Conservation (phyloP, 1,139 yeast species). For the Wickerhamomyces sp. region DNA sequence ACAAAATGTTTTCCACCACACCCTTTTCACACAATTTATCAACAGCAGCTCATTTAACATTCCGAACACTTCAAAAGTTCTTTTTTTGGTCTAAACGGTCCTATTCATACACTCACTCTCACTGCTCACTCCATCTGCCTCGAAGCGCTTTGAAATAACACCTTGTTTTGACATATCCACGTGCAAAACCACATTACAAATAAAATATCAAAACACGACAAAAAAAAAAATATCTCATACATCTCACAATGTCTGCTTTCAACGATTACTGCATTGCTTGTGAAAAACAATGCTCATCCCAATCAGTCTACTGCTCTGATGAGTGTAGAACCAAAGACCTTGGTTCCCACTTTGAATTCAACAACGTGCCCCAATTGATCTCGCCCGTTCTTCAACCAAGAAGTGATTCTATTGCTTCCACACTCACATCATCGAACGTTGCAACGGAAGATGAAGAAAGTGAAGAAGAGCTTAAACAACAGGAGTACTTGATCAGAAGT, state of each 20-base stretch:
- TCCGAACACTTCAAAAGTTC: too few relatives aligned
- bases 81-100: too few relatives aligned
- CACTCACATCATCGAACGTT: slow-evolving; percentile 7
- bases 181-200: too few relatives aligned
- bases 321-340: slow-evolving; percentile 47
- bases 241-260: slow-evolving; percentile 43
- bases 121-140: too few relatives aligned
- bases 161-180: too few relatives aligned
- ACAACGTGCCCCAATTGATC: slow-evolving; percentile 23
- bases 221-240: too few relatives aligned
- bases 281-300: slow-evolving; percentile 45
- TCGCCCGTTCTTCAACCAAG: slow-evolving; percentile 25
- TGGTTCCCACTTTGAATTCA: slow-evolving; percentile 20
- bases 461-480: slow-evolving; percentile 11
- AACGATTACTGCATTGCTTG: slow-evolving; percentile 65
- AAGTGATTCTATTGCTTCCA: slow-evolving; percentile 18
- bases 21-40: too few relatives aligned
- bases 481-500: slow-evolving; percentile 22
- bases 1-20: too few relatives aligned
- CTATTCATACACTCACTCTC: too few relatives aligned
- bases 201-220: too few relatives aligned
- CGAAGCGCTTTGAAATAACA: too few relatives aligned
- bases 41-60: too few relatives aligned
- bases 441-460: slow-evolving; percentile 14
- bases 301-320: slow-evolving; percentile 51